Base-by-base conservation (phyloP, 2,329 filamentous ascomycete genomes). In the Cercospora nicotianae region DNA sequence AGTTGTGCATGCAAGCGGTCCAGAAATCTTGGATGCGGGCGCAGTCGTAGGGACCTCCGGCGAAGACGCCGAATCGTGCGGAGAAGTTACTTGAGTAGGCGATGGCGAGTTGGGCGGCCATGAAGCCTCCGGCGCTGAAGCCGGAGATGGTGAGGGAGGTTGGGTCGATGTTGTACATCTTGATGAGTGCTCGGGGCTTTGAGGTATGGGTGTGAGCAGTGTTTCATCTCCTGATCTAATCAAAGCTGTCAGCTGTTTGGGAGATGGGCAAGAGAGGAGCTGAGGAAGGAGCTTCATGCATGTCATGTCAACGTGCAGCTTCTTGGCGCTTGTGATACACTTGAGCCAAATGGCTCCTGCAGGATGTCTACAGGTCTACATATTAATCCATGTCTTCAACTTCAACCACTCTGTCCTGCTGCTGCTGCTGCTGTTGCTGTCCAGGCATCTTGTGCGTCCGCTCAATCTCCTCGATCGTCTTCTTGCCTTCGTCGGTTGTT, bases 371-470 rank as follows among this genome's bases (percentile, higher is more conserved):
- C 18, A 9, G 1, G n/a, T 33, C 28, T 59, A 59, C 55, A 23
- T 60, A 60, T 71, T 58, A 76, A 58, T 76, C 74, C 73, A 74
- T 74, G 60, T 83, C 85, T 71, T 87, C 83, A 28, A 72, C 72
- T 9, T 75, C 77, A 5, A 80, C 78, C 73, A 81, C 78, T 67
- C 76, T 76, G 16, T 76, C 74, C 28, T 69, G 63, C 42, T 65
- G 58, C 30, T 48, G 58, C 42, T 48, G 33, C 20, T 26, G 66
- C 75, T 78, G 73, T 74, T 75, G 72, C 91, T 90, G 74, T 94
- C 84, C 77, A 89, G 89, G 78, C 89, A 87, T 83, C 90, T 87
- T 95, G 90, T 77, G 93, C 90, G 2, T 94, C 96, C 57, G 93
- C 73, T 79, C 77, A 68, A 80, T 78, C 66, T 77, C 77, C 70